Evolutionary conservation across 345 rosid genomes (phyloP).

Genomic region (Eucalyptus regnans): DNA sequence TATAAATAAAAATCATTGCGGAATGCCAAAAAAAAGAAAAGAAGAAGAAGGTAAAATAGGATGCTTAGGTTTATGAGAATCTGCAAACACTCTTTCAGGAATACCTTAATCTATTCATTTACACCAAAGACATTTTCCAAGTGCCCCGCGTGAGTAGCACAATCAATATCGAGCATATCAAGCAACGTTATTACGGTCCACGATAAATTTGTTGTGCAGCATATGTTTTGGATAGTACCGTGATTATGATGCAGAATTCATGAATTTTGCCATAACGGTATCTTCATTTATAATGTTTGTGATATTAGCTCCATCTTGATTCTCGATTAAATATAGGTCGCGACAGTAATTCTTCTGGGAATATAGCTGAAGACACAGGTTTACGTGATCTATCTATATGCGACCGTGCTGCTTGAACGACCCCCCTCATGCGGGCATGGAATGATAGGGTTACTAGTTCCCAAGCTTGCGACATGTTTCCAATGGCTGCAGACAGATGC

Average conservation of each 20-base stretch:
- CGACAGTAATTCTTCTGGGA: not conserved
- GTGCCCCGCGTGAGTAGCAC: not conserved
- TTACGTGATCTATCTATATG: no score
- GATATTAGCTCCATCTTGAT: not conserved
- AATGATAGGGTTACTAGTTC: no score
- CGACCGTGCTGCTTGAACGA: no score
- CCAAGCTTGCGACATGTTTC: no score
- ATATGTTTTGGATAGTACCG: not conserved
- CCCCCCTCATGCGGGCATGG: no score
- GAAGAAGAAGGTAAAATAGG: no score
- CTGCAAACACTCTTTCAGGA: slow-evolving; percentile 5
- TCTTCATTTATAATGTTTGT: not conserved
- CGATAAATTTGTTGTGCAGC: not conserved
- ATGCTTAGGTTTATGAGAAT: no score
- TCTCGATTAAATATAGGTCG: not conserved
- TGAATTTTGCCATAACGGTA: no score
- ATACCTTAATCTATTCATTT: slow-evolving; percentile 26
- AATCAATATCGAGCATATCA: not conserved
- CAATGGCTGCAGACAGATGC: no score
- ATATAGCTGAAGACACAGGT: not conserved
- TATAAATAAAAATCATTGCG: no score
- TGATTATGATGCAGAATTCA: not conserved
- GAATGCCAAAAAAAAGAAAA: no score
- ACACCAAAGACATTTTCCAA: slow-evolving; percentile 29
- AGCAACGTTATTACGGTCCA: slow-evolving; percentile 10